Evolutionary conservation across 768 basidiomycete genomes (phyloP).

Genomic region (Coprinopsis cinerea): DNA sequence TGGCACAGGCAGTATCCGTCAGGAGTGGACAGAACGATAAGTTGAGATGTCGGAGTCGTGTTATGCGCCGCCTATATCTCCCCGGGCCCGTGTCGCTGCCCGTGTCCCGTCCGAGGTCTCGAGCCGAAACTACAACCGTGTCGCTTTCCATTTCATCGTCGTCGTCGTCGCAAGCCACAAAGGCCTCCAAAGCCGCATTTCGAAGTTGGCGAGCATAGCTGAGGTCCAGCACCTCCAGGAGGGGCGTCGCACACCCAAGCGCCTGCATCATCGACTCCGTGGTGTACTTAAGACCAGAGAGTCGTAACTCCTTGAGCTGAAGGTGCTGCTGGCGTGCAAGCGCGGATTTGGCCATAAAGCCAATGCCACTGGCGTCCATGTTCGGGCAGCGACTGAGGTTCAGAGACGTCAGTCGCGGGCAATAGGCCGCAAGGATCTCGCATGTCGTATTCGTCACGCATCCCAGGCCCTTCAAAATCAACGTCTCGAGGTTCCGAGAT

Average conservation of each 20-base stretch:
- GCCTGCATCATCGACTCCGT: constrained; percentile 56
- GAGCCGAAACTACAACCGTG: constrained; percentile 49
- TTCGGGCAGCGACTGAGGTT: constrained; percentile 70
- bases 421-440: constrained; percentile 55
- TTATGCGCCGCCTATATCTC: constrained; percentile 54
- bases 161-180: constrained; percentile 49
- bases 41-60: constrained; percentile 65
- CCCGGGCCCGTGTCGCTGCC: constrained; percentile 33
- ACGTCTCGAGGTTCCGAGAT: constrained; percentile 50
- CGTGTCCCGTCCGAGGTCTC: constrained; percentile 59
- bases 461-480: constrained; percentile 63
- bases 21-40: constrained; percentile 67
- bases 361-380: constrained; percentile 61
- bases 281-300: constrained; percentile 62
- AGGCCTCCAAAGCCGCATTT: constrained; percentile 70
- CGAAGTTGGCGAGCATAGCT: constrained; percentile 67
- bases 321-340: constrained; percentile 42
- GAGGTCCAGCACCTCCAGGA: constrained; percentile 75
- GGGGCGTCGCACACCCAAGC: constrained; percentile 63
- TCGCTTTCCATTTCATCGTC: constrained; percentile 30
- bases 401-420: constrained; percentile 49
- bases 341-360: constrained; percentile 38
- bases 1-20: constrained; percentile 69
- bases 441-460: constrained; percentile 73
- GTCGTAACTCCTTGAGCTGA: constrained; percentile 52